These are phyloP conservation scores for Rubroboletus satanas DNA, from an alignment of 768 basidiomycete species.

Conservation along the genomic window DNA sequence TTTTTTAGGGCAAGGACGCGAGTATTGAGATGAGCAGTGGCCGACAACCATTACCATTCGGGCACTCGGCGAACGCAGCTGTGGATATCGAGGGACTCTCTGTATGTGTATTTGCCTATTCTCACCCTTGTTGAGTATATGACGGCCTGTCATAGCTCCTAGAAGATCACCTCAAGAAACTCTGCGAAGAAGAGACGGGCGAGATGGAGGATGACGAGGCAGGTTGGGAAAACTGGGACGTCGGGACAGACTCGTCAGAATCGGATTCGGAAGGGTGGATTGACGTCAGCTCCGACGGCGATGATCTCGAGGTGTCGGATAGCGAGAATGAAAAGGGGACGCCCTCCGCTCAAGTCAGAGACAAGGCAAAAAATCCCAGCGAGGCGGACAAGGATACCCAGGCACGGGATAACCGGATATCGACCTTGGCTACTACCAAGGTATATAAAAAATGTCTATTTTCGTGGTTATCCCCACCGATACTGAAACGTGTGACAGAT, in stretches of 20 bases:
- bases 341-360: conserved; percentile 2
- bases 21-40: conserved; percentile 69
- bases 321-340: conserved; percentile 67
- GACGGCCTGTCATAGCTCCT: conserved; percentile 53
- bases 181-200: conserved; percentile 57
- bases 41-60: conserved; percentile 71
- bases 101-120: conserved; percentile 42
- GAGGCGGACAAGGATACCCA: conserved; percentile 18
- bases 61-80: conserved; percentile 69
- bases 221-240: conserved; percentile 88
- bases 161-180: conserved; percentile 77
- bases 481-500: conserved; percentile 50
- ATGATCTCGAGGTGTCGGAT: conserved; percentile 73
- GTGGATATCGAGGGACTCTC: conserved; percentile 88
- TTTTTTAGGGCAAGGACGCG: conserved; percentile 79
- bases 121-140: not conserved
- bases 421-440: conserved; percentile 78
- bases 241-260: conserved; percentile 64
- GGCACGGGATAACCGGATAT: conserved; percentile 40
- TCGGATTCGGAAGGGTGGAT: conserved; percentile 74
- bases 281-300: conserved; percentile 66
- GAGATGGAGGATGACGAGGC: conserved; percentile 61
- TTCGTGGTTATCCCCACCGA: not conserved
- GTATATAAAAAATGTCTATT: conserved; percentile 32
- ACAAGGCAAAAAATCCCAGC: not conserved